Base-by-base conservation (phyloP, 1,284 basidiomycete species). In the Trametes pubescens region DNA sequence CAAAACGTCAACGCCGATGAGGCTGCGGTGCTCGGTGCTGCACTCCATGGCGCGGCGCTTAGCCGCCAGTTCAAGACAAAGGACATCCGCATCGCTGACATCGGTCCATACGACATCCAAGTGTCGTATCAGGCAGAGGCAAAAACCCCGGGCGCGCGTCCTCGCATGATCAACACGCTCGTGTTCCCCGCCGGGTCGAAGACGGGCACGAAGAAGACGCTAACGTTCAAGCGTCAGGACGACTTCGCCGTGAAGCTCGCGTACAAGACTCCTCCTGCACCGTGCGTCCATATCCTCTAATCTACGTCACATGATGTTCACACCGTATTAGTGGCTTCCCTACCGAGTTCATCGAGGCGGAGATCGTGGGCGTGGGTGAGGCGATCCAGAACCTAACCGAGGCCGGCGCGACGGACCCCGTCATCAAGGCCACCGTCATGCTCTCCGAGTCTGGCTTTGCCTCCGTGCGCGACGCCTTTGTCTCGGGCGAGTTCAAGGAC, bases 1-100 rank as follows among this genome's bases (percentile, higher is more conserved):
- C 85, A 92, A 72, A 98, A 98, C 71, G 94, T 99, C 60, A 99
- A 99, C 75, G 92, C 97, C 0, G 98, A 99, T 76, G 97, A 99
- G 82, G 95, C 96, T 0, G 93, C 93, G 13, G 97, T 98, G 16
- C 87, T 99, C 57, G 96, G 94, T 80, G 96, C 97, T 5, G 98
- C 94, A 2, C 89, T 98, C 59, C 91, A 98, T 70, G 98, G 96
- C 24, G 98, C 98, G 4, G 86, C 87, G 35, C 85, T 96, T 54
- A 95, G 92, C 72, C 85, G 91, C 44, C 94, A 95, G 75, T 99
- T 98, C 86, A 94, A 94, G 81, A 98, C 97, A 66, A 99, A 99
- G 81, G 90, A 92, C 69, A 93, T 99, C 75, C 92, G 93, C 63
- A 84, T 98, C 32, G 78, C 84, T 21, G 97, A 99, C 74, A 83